Evolutionary conservation across 306 rosid genomes (phyloP).

Genomic region (Vicia villosa): DNA sequence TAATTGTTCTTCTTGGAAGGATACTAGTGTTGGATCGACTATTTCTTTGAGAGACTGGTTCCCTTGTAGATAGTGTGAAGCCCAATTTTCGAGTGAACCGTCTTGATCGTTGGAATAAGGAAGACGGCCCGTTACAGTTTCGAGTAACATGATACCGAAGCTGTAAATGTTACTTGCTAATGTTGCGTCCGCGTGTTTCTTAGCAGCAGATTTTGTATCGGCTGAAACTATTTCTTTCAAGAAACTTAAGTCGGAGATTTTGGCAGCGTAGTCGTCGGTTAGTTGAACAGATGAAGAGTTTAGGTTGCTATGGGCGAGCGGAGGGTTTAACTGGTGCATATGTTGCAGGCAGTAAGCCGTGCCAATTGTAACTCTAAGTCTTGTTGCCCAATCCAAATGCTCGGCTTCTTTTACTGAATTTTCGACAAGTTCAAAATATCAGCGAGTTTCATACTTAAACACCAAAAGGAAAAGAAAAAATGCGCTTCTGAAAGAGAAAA

Average conservation of each 20-base stretch:
- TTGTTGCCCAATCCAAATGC: conserved; percentile 91
- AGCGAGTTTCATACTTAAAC: conserved; percentile 37
- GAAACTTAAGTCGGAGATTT: conserved; percentile 66
- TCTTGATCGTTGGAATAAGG: conserved; percentile 62
- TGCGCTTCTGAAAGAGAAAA: background rate
- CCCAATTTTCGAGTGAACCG: conserved; percentile 66
- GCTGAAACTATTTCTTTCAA: conserved; percentile 53
- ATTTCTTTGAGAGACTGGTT: conserved; percentile 54
- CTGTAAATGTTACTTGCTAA: conserved; percentile 69
- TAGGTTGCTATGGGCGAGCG: conserved; percentile 61
- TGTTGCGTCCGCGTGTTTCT: conserved; percentile 38
- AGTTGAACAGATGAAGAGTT: conserved; percentile 65
- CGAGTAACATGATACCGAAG: conserved; percentile 79
- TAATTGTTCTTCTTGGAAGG: conserved; percentile 61
- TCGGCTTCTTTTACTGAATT: conserved; percentile 86
- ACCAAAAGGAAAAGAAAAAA: conserved; percentile 1
- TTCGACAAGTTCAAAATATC: conserved; percentile 29
- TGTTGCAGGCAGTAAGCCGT: conserved; percentile 82
- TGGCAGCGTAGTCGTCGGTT: conserved; percentile 84
- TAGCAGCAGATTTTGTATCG: conserved; percentile 36
- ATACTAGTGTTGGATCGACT: conserved; percentile 72
- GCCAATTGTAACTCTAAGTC: conserved; percentile 81
- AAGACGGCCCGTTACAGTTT: conserved; percentile 73
- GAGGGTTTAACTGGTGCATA: conserved; percentile 75
- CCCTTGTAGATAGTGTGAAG: conserved; percentile 55